A percentile compares a stretch with the other conserved stretches of the same genome.
These are phyloP conservation scores for Coniochaeta pulveracea DNA, from an alignment of 2,329 filamentous ascomycete genomes.

Conservation along the genomic window DNA sequence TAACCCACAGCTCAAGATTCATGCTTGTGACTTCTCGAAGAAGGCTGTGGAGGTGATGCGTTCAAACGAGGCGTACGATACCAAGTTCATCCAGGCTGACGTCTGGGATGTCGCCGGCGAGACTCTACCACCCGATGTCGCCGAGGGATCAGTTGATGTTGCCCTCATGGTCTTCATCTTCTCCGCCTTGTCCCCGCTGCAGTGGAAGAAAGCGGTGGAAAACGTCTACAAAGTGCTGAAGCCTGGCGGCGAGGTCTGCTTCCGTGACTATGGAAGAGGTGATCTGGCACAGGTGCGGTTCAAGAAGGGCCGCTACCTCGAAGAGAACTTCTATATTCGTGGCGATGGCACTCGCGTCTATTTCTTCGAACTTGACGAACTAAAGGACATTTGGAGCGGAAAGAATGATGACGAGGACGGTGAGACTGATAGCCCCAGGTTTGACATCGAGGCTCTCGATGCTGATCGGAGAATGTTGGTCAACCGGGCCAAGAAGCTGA, in stretches of 20 bases:
- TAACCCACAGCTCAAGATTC: conserved; percentile 71
- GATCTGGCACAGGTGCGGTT: conserved; percentile 95
- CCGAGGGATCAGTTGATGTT: conserved; percentile 74
- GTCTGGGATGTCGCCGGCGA: conserved; percentile 83
- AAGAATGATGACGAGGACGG: conserved; percentile 16
- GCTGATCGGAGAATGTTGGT: conserved; percentile 84
- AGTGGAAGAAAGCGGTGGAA: conserved; percentile 72
- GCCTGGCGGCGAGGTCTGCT: conserved; percentile 85
- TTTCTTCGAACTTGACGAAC: conserved; percentile 85
- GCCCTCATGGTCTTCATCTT: conserved; percentile 97
- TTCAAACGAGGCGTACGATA: conserved; percentile 63
- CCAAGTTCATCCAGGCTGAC: conserved; percentile 67
- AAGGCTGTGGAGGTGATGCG: conserved; percentile 92
- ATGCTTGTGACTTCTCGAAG: conserved; percentile 94
- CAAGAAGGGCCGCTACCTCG: conserved; percentile 86
- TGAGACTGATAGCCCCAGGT: conserved; percentile 23
- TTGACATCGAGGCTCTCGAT: conserved; percentile 69
- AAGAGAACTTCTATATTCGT: conserved; percentile 94
- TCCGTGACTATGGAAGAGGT: conserved; percentile 92
- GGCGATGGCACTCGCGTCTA: conserved; percentile 95
- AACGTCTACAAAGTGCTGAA: conserved; percentile 80
- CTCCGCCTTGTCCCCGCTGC: conserved; percentile 72
- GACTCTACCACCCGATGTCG: conserved; percentile 63
- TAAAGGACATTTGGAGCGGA: conserved; percentile 67
- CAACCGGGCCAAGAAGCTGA: conserved; percentile 79